Evolutionary conservation across 192 early-diverging fungal genomes (phyloP).

Genomic region (Rhizoclosmatium sp.): DNA sequence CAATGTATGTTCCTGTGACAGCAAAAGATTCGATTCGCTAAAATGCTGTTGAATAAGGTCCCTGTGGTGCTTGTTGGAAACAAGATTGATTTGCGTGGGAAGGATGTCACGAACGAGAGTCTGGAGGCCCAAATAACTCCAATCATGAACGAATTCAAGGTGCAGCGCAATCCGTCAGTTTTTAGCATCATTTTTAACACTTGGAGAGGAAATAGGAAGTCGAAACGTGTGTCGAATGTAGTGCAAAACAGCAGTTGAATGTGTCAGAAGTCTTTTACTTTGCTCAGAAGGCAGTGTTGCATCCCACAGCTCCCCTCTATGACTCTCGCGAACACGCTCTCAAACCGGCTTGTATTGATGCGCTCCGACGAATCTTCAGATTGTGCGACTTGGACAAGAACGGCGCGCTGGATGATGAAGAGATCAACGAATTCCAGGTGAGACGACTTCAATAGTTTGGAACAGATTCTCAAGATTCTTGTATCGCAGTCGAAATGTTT

Average conservation of each 20-base stretch:
- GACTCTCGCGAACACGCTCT: conserved; percentile 91
- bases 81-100: conserved; percentile 89
- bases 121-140: conserved; percentile 95
- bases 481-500: conserved; percentile 86
- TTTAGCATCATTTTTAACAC: background rate
- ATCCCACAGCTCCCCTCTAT: conserved; percentile 96
- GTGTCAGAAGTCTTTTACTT: conserved; percentile 99
- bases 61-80: conserved; percentile 94
- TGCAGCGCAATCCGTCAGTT: conserved; percentile 17
- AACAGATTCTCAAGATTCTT: background rate
- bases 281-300: conserved; percentile 98
- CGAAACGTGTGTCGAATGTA: conserved; percentile 99
- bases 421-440: conserved; percentile 97
- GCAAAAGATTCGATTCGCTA: background rate
- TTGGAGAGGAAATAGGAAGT: conserved; percentile 72
- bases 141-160: conserved; percentile 99
- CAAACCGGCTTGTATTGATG: conserved; percentile 90
- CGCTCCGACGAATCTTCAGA: conserved; percentile 91
- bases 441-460: background rate
- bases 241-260: conserved; percentile 92
- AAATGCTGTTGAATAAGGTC: conserved; percentile 58
- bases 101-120: conserved; percentile 80
- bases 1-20: conserved; percentile 65
- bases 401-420: conserved; percentile 87
- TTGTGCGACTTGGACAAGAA: conserved; percentile 97